A percentile compares a stretch with the other conserved stretches of the same genome.
phyloP scores from a whole-genome alignment of 495 filamentous ascomycete species.

The Penicillium lagena region DNA sequence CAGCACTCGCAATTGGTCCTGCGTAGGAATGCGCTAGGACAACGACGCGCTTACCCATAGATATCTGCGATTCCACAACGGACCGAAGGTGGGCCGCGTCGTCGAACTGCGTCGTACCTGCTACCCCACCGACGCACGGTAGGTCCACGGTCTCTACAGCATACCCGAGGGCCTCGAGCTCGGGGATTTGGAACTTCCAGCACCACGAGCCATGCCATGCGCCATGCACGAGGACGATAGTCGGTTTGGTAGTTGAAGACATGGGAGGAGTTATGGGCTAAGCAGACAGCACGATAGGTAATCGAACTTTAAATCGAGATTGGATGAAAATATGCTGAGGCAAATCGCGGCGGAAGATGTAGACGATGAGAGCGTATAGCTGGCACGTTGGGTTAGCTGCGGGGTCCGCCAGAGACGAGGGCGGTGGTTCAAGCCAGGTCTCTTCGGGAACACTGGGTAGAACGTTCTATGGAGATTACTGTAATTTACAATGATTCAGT shows the following conservation, averaged over 20 bases:
- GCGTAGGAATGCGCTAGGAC: conserved; percentile 5
- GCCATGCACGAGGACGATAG: conserved; percentile 4
- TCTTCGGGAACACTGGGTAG: too few species aligned
- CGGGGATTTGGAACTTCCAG: conserved; percentile 3
- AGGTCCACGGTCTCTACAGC: conserved; percentile 1
- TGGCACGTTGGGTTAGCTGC: too few species aligned
- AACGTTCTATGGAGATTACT: too few species aligned
- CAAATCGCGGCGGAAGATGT: too few species aligned
- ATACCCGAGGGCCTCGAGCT: conserved; percentile 1
- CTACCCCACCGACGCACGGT: conserved; percentile 2
- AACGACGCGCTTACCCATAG: conserved; percentile 1
- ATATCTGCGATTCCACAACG: conserved; percentile 1
- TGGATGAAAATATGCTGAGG: too few species aligned
- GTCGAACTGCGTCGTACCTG: conserved; percentile 2
- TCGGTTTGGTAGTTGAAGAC: conserved; percentile 1
- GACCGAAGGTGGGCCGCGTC: conserved; percentile 3
- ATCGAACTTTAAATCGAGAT: too few species aligned
- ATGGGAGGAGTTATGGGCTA: too few species aligned
- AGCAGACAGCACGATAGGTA: too few species aligned
- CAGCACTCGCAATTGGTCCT: conserved; percentile 2
- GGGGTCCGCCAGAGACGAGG: too few species aligned
- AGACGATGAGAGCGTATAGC: too few species aligned
- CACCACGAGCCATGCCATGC: conserved; percentile 5
- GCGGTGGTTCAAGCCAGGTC: too few species aligned
- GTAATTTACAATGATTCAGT: too few species aligned